Evolutionary conservation across 192 early-diverging fungal genomes (phyloP).

Genomic region (Podochytrium sp.): DNA sequence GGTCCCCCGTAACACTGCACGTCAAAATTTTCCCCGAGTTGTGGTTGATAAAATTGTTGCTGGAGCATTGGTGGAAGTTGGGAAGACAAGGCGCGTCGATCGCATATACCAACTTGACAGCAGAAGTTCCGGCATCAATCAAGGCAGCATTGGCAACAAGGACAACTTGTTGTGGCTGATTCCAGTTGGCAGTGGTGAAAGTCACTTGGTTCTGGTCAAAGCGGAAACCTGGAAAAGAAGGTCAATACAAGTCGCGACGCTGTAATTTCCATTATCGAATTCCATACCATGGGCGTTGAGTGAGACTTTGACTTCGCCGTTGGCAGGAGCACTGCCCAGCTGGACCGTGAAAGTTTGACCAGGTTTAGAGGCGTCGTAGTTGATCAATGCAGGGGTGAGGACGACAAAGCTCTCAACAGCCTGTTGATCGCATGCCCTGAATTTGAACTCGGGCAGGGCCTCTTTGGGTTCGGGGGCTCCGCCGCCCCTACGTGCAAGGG

Average conservation of each 20-base stretch:
- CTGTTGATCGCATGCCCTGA: background rate
- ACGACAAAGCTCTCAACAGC: background rate
- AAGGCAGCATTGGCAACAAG: background rate
- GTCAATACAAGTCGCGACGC: no score
- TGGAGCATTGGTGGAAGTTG: background rate
- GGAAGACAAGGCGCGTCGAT: background rate
- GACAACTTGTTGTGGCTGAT: constrained; percentile 9
- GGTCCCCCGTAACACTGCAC: constrained; percentile 1
- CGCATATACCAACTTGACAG: background rate
- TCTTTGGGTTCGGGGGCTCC: background rate
- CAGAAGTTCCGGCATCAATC: background rate
- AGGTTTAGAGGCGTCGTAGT: background rate
- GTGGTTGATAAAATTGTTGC: background rate
- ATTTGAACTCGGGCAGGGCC: background rate
- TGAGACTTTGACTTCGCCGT: background rate
- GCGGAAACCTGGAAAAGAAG: background rate
- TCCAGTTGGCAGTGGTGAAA: background rate
- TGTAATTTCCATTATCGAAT: no score
- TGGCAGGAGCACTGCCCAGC: background rate
- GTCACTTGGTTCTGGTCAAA: background rate
- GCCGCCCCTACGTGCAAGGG: background rate
- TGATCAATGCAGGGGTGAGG: background rate
- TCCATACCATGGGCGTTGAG: no score
- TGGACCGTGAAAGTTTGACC: background rate
- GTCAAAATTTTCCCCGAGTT: background rate